Evolutionary conservation across 352 stramenopile species (phyloP).

Genomic region (Thalassiosira allenii): DNA sequence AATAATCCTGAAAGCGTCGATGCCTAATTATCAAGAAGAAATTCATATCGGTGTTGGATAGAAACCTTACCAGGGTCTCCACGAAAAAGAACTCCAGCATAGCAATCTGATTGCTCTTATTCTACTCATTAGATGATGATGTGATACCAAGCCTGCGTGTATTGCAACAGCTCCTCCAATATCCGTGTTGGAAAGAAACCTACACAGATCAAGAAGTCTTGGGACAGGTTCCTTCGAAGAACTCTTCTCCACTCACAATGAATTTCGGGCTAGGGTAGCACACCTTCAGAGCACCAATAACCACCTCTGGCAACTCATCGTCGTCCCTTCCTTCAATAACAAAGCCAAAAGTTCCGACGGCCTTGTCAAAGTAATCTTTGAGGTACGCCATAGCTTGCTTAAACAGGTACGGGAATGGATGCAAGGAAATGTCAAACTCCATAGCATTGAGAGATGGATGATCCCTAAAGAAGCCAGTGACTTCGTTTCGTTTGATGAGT

Average conservation of each 20-base stretch:
- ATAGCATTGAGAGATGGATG: constrained; percentile 77
- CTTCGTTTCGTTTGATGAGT: constrained; percentile 81
- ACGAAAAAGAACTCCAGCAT: too few species aligned
- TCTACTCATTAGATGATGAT: too few species aligned
- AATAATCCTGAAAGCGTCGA: too few species aligned
- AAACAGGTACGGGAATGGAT: constrained; percentile 84
- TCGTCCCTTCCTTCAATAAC: constrained; percentile 83
- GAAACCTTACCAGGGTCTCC: too few species aligned
- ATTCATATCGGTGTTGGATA: too few species aligned
- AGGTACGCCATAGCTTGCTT: constrained; percentile 85
- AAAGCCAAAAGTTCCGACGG: constrained; percentile 78
- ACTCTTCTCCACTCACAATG: constrained; percentile 68
- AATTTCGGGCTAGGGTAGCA: constrained; percentile 74
- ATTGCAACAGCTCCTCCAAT: too few species aligned
- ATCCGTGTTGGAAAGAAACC: too few species aligned
- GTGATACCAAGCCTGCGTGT: too few species aligned
- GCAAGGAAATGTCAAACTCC: constrained; percentile 85
- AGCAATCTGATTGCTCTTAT: too few species aligned
- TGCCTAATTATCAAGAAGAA: too few species aligned
- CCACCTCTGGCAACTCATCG: constrained; percentile 81
- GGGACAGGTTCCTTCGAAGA: constrained; percentile 69
- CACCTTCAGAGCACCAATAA: constrained; percentile 78
- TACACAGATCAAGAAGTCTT: too few species aligned
- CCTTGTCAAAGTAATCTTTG: constrained; percentile 81
- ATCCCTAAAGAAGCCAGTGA: constrained; percentile 78